Evolutionary conservation across 2,329 filamentous ascomycete species (phyloP).

Genomic region (Microthyrium microscopicum): DNA sequence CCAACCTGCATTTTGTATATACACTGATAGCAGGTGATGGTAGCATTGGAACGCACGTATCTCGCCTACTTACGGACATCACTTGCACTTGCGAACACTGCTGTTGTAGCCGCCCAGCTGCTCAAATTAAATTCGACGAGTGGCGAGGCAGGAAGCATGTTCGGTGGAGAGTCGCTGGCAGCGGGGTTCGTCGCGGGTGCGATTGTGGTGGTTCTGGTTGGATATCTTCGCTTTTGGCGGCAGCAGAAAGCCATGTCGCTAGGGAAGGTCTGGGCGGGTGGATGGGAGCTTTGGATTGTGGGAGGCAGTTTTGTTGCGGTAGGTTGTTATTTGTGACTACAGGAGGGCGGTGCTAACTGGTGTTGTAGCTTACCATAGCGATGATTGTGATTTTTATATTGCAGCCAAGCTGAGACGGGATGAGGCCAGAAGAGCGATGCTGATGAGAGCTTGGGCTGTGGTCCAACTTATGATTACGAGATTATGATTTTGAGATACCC

Average conservation of each 20-base stretch:
- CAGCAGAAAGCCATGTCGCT: conserved; percentile 41
- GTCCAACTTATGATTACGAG: too few relatives aligned
- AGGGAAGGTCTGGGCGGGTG: conserved; percentile 40
- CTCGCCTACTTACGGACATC: conserved; percentile 58
- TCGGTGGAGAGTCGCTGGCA: conserved; percentile 45
- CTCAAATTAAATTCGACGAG: conserved; percentile 44
- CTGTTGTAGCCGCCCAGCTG: conserved; percentile 49
- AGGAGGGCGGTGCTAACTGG: too few relatives aligned
- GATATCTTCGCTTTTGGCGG: conserved; percentile 41
- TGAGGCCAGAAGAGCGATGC: too few relatives aligned
- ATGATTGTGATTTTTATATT: too few relatives aligned
- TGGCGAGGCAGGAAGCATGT: conserved; percentile 23
- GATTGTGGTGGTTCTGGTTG: conserved; percentile 34
- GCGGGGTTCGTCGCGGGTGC: conserved; percentile 32
- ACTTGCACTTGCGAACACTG: conserved; percentile 48
- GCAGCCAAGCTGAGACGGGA: too few relatives aligned
- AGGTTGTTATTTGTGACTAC: too few relatives aligned
- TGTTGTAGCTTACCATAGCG: too few relatives aligned
- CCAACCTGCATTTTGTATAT: conserved; percentile 7
- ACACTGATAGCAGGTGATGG: conserved; percentile 3
- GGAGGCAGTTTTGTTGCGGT: too few relatives aligned
- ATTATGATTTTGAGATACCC: too few relatives aligned
- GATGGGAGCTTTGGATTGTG: too few relatives aligned
- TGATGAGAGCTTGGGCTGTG: too few relatives aligned
- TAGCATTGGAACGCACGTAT: conserved; percentile 60